Conservation (phyloP, 805 yeast genomes). For the Saccharomycopsis fibuligera region DNA sequence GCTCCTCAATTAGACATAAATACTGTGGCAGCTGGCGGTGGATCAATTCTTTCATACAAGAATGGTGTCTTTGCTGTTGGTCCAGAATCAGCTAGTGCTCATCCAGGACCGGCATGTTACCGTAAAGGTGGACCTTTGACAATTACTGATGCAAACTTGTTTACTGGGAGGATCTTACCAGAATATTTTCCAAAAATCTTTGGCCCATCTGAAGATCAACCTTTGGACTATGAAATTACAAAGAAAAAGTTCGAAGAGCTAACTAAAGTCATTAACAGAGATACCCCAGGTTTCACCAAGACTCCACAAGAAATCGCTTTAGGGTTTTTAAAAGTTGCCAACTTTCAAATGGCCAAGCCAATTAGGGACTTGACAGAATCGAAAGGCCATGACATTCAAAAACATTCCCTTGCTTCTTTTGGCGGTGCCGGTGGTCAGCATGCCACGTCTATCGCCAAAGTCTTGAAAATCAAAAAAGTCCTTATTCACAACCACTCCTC, state of each 20-base stretch:
- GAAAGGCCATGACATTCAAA: slow-evolving; percentile 37
- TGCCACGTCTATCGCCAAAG: slow-evolving; percentile 37
- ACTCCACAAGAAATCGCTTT: slow-evolving; percentile 39
- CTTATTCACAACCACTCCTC: slow-evolving; percentile 42
- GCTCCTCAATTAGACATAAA: slow-evolving; percentile 35
- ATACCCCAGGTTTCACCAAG: slow-evolving; percentile 26
- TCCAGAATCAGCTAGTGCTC: slow-evolving; percentile 42
- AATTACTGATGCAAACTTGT: slow-evolving; percentile 41
- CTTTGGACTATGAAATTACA: slow-evolving; percentile 32
- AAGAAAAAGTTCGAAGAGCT: slow-evolving; percentile 32
- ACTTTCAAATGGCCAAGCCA: slow-evolving; percentile 42
- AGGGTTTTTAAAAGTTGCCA: slow-evolving; percentile 42
- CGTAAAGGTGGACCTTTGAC: slow-evolving; percentile 44
- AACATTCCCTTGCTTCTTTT: slow-evolving; percentile 40
- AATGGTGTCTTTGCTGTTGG: slow-evolving; percentile 38
- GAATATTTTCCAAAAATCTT: slow-evolving; percentile 40
- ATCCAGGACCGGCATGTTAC: slow-evolving; percentile 45
- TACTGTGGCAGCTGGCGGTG: slow-evolving; percentile 36
- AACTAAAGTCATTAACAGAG: slow-evolving; percentile 33
- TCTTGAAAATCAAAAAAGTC: slow-evolving; percentile 36
- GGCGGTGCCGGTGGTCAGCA: slow-evolving; percentile 50
- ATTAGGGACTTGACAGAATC: slow-evolving; percentile 42
- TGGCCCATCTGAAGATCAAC: slow-evolving; percentile 38
- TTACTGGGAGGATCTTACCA: slow-evolving; percentile 36
- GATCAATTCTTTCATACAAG: slow-evolving; percentile 30